phyloP scores from a whole-genome alignment of 495 filamentous ascomycete genomes.

The Chaetomium cochliodes region DNA sequence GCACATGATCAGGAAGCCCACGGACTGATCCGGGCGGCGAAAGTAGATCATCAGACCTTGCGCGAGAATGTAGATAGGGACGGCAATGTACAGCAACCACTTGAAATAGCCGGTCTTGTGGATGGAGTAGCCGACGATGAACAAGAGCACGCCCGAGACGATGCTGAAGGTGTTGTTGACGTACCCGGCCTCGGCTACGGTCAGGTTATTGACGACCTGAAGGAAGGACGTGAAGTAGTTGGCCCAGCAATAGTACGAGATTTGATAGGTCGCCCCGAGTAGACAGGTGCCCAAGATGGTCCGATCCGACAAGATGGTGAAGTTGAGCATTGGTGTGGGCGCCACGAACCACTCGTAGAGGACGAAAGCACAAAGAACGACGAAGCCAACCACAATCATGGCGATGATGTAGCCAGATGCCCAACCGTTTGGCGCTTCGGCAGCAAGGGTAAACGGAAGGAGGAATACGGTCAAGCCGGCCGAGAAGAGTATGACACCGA shows the following conservation, averaged over 20 bases:
- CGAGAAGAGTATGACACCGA: conserved; percentile 55
- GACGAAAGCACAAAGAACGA: conserved; percentile 53
- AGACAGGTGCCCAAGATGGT: conserved; percentile 60
- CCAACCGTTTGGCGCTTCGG: conserved; percentile 49
- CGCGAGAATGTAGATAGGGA: conserved; percentile 60
- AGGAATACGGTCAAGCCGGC: conserved; percentile 60
- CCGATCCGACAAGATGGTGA: conserved; percentile 55
- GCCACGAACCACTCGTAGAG: conserved; percentile 56
- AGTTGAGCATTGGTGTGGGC: conserved; percentile 56
- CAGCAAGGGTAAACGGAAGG: conserved; percentile 57
- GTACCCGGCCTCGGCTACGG: conserved; percentile 49
- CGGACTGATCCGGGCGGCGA: conserved; percentile 52
- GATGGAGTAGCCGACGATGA: conserved; percentile 59
- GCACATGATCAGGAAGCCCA: conserved; percentile 69
- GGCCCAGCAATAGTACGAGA: conserved; percentile 60
- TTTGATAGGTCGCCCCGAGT: conserved; percentile 50
- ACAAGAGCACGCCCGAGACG: conserved; percentile 52
- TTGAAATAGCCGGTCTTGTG: conserved; percentile 60
- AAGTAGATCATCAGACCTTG: conserved; percentile 73
- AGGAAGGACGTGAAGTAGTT: conserved; percentile 58
- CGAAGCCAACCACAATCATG: conserved; percentile 56
- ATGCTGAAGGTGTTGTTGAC: conserved; percentile 48
- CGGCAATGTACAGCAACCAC: conserved; percentile 53
- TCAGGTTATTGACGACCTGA: conserved; percentile 57
- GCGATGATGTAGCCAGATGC: conserved; percentile 52